A percentile compares a stretch with the other conserved stretches of the same genome.
Conservation (phyloP, 805 yeast genomes). For the Starmerella ratchasimensis region DNA sequence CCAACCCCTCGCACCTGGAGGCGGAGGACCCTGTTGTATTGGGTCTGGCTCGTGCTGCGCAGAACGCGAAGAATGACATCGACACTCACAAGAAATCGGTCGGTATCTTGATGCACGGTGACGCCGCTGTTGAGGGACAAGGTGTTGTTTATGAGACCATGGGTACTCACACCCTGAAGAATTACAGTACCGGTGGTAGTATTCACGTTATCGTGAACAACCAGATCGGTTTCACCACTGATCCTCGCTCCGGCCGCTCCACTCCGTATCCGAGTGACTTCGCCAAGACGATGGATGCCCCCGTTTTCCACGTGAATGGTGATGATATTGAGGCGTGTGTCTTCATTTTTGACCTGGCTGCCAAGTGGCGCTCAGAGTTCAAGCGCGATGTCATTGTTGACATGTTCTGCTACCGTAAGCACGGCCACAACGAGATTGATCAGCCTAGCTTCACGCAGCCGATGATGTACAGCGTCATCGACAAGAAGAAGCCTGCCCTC, state of each 20-base stretch:
- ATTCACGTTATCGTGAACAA: conserved; percentile 90
- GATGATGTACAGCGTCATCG: conserved; percentile 83
- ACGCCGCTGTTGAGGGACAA: conserved; percentile 97
- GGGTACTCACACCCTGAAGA: conserved; percentile 87
- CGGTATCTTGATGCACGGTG: conserved; percentile 93
- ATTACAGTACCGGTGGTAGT: conserved; percentile 97
- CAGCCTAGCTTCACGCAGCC: conserved; percentile 99
- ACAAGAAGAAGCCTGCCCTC: conserved; percentile 75
- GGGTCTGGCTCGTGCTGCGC: conserved; percentile 94
- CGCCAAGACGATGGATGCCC: conserved; percentile 93
- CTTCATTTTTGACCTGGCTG: conserved; percentile 87
- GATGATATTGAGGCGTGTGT: conserved; percentile 92
- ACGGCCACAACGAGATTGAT: conserved; percentile 99
- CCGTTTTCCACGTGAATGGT: conserved; percentile 98
- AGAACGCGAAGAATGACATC: conserved; percentile 70
- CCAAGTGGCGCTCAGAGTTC: conserved; percentile 96
- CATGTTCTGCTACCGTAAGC: conserved; percentile 94
- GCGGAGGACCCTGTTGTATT: conserved; percentile 98
- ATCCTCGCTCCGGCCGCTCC: conserved; percentile 93
- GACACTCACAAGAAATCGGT: conserved; percentile 75
- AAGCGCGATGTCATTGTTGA: conserved; percentile 93
- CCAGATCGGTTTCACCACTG: conserved; percentile 99
- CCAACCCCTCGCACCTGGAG: conserved; percentile 98
- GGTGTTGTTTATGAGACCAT: conserved; percentile 98
- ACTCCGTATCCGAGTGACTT: conserved; percentile 96